These are phyloP conservation scores for Umbelopsis ramanniana DNA, from an alignment of 192 early-diverging fungal species.

Conservation along the genomic window DNA sequence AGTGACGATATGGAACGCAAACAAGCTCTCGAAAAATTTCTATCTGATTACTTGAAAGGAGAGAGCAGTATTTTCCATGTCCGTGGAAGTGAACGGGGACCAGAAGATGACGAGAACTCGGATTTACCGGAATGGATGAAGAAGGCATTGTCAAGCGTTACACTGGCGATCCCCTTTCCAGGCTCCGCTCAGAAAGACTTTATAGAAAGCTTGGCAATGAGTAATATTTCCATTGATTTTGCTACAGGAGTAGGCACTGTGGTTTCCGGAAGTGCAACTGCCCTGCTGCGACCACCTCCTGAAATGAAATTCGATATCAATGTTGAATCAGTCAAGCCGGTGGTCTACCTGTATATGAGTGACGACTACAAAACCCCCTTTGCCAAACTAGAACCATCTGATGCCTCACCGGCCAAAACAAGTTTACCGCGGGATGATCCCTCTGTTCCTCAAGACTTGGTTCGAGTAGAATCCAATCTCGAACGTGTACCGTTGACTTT, in stretches of 20 bases:
- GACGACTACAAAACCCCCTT: conserved; percentile 32
- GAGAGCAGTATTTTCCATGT: conserved; percentile 29
- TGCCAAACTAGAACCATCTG: conserved; percentile 27
- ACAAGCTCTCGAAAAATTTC: conserved; percentile 20
- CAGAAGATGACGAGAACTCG: conserved; percentile 27
- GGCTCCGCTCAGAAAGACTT: conserved; percentile 38
- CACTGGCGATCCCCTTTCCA: conserved; percentile 37
- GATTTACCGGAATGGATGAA: conserved; percentile 35
- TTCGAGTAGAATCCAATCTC: conserved; percentile 29
- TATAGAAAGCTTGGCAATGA: conserved; percentile 31
- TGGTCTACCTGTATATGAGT: conserved; percentile 32
- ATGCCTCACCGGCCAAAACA: conserved; percentile 30
- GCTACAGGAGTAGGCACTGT: conserved; percentile 15
- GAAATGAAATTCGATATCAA: conserved; percentile 42
- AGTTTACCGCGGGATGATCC: background rate
- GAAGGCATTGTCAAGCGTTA: conserved; percentile 25
- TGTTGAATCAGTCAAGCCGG: conserved; percentile 27
- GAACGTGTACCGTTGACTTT: conserved; percentile 35
- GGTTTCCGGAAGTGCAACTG: conserved; percentile 38
- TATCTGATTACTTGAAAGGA: conserved; percentile 37
- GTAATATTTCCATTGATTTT: conserved; percentile 40
- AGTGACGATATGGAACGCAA: conserved; percentile 13
- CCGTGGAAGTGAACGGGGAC: conserved; percentile 30
- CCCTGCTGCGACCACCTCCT: conserved; percentile 30
- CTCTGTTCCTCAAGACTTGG: conserved; percentile 3